Conservation (phyloP, 139 green algal species). For the Trebouxia sp. region DNA sequence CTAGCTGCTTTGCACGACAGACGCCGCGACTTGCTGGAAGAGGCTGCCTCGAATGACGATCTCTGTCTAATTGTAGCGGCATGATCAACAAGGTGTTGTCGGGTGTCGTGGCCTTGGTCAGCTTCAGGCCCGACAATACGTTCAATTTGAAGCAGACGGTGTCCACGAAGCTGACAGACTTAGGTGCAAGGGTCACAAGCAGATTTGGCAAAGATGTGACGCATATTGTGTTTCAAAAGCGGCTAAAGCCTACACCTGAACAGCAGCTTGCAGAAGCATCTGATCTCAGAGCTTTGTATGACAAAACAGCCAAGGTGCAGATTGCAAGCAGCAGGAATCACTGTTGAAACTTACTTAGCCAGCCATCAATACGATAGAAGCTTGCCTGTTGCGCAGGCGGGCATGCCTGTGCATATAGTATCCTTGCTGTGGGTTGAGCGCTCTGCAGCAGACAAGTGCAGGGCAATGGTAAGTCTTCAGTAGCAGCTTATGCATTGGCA, state of each 20-base stretch:
- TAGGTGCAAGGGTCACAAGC: constrained; percentile 30
- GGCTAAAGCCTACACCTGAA: constrained; percentile 18
- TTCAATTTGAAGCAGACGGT: background rate
- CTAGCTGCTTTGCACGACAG: too few species aligned
- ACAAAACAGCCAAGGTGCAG: constrained; percentile 34
- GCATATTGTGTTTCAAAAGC: constrained; percentile 50
- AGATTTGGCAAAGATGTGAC: constrained; percentile 52
- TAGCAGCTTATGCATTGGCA: background rate
- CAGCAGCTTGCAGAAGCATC: constrained; percentile 36
- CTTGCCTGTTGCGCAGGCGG: background rate
- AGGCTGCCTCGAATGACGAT: too few species aligned
- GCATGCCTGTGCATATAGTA: constrained; percentile 31
- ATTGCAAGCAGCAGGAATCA: background rate
- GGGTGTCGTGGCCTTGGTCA: background rate
- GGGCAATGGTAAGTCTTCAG: constrained; percentile 33
- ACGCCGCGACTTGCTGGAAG: too few species aligned
- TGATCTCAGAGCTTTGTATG: constrained; percentile 39
- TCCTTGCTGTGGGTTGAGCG: constrained; percentile 44
- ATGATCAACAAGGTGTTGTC: background rate
- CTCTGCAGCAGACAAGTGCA: constrained; percentile 19
- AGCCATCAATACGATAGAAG: background rate
- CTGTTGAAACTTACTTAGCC: background rate
- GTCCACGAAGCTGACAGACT: constrained; percentile 28
- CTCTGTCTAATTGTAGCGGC: background rate
- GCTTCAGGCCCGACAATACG: background rate